These are phyloP conservation scores for Gossypium longicalyx DNA, from an alignment of 345 rosid species.

Conservation along the genomic window DNA sequence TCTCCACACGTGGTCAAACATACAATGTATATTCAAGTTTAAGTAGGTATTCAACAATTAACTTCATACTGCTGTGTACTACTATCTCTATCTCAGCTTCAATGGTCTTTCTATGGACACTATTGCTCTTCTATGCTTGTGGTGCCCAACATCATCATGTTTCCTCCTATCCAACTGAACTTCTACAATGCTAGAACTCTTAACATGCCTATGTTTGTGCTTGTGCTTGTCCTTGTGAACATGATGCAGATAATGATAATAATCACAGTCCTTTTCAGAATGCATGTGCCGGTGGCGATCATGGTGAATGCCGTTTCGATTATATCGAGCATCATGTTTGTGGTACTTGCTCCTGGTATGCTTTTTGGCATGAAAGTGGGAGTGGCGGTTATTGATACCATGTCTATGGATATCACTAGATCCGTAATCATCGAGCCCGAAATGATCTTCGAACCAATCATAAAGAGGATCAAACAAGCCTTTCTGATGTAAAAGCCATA, in stretches of 20 bases:
- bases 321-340: slow-evolving; percentile 37
- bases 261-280: slow-evolving; percentile 36
- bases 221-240: slow-evolving; percentile 42
- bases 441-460: slow-evolving; percentile 83
- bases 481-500: slow-evolving; percentile 87
- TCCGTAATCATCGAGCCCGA: slow-evolving; percentile 24
- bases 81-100: neutral
- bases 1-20: no score
- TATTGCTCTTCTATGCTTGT: slow-evolving; percentile 24
- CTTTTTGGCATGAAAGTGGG: slow-evolving; percentile 26
- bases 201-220: slow-evolving; percentile 41
- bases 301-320: slow-evolving; percentile 29
- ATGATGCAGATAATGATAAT: slow-evolving; percentile 46
- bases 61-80: neutral
- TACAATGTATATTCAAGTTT: no score
- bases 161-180: slow-evolving; percentile 28
- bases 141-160: slow-evolving; percentile 28
- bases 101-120: slow-evolving; percentile 14
- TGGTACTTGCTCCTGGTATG: slow-evolving; percentile 36
- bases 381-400: slow-evolving; percentile 20
- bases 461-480: slow-evolving; percentile 77
- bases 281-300: slow-evolving; percentile 40
- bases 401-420: slow-evolving; percentile 23
- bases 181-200: slow-evolving; percentile 30
- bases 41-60: no score